Conservation (phyloP, 2,329 filamentous ascomycete species). For the Scortechinia acanthostroma region DNA sequence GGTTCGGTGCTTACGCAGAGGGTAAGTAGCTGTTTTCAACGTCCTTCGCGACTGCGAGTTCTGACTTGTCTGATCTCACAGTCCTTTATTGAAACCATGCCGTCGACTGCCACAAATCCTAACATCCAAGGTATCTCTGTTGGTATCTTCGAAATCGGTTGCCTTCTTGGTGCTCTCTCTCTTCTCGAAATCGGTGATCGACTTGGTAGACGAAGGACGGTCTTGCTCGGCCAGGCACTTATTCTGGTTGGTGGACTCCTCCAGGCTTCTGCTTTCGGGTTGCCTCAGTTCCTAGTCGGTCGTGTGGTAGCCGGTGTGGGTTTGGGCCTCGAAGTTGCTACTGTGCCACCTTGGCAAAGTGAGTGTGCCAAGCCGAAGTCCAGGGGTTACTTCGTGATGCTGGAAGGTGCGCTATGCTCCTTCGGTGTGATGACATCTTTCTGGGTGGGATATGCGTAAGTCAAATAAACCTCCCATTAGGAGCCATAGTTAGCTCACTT, state of each 20-base stretch:
- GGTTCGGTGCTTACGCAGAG: too few species aligned
- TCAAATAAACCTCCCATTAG: too few species aligned
- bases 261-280: slow-evolving; percentile 6
- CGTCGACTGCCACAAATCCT: slow-evolving; percentile 6
- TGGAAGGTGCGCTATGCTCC: slow-evolving; percentile 7
- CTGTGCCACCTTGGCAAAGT: slow-evolving; percentile 8
- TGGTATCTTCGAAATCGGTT: slow-evolving; percentile 4
- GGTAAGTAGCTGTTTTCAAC: too few species aligned
- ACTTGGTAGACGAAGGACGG: slow-evolving; percentile 6
- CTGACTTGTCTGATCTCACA: too few species aligned
- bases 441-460: slow-evolving; percentile 7
- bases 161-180: slow-evolving; percentile 28
- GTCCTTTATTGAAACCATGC: too few species aligned
- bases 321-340: slow-evolving; percentile 14
- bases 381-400: slow-evolving; percentile 5
- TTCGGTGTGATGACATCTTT: slow-evolving; percentile 6
- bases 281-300: slow-evolving; percentile 18
- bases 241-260: slow-evolving; percentile 7
- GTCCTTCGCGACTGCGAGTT: too few species aligned
- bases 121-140: slow-evolving; percentile 2
- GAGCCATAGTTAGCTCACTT: too few species aligned
- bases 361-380: slow-evolving; percentile 7
- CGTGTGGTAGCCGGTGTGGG: slow-evolving; percentile 24
- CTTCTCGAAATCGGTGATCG: slow-evolving; percentile 6
- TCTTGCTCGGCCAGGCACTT: slow-evolving; percentile 6